These are phyloP conservation scores for Marchantia paleacea DNA, from an alignment of 225 moss, liverwort and hornwort species.

Conservation along the genomic window DNA sequence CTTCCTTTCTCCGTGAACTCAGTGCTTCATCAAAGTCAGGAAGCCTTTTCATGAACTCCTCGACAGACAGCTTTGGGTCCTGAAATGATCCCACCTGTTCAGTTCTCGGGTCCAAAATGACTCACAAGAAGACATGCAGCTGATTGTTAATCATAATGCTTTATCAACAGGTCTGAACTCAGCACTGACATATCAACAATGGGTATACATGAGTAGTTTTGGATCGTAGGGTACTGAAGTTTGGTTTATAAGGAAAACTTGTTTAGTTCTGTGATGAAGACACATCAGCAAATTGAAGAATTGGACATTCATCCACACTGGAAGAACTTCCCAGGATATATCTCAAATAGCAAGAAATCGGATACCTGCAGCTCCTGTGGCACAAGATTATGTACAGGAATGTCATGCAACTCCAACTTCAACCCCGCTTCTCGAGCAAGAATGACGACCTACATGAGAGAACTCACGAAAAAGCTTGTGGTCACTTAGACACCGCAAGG, in stretches of 20 bases:
- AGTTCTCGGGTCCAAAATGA: neutral
- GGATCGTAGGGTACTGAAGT: too few relatives aligned
- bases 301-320: neutral
- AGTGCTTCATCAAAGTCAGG: conserved; percentile 64
- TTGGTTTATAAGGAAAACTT: too few relatives aligned
- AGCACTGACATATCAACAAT: neutral
- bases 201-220: neutral
- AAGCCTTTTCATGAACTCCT: conserved; percentile 71
- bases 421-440: conserved; percentile 93
- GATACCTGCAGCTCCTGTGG: conserved; percentile 66
- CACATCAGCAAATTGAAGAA: neutral
- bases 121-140: neutral
- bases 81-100: neutral
- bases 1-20: conserved; percentile 58
- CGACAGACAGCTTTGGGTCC: conserved; percentile 35
- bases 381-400: conserved; percentile 73
- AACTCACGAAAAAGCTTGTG: neutral
- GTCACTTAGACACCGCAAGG: neutral
- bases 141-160: neutral
- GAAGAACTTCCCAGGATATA: neutral
- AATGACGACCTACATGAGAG: conserved; percentile 60
- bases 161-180: neutral
- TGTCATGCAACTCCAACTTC: conserved; percentile 69
- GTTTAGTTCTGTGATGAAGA: too few relatives aligned
- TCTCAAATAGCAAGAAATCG: too few relatives aligned